These are phyloP conservation scores for Phialemonium atrogriseum DNA, from an alignment of 2,329 filamentous ascomycete species.

Conservation along the genomic window DNA sequence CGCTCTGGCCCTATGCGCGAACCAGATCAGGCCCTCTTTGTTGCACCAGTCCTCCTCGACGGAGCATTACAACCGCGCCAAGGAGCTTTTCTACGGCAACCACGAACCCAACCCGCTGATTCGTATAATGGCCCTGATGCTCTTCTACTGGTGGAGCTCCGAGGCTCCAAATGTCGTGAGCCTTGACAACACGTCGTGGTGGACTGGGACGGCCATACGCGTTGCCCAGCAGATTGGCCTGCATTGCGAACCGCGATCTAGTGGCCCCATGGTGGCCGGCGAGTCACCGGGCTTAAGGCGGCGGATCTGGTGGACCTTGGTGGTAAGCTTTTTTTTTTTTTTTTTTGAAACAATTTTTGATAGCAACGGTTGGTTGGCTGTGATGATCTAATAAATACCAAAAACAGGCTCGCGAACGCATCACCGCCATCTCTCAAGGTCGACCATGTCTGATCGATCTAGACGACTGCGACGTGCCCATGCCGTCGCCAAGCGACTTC, in stretches of 20 bases:
- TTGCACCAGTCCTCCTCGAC: conserved; percentile 28
- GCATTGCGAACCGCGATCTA: conserved; percentile 26
- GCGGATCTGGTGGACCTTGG: conserved; percentile 34
- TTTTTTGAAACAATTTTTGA: too few relatives aligned
- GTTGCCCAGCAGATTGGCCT: conserved; percentile 35
- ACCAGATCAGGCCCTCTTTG: conserved; percentile 31
- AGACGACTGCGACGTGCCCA: conserved; percentile 29
- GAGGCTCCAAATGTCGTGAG: conserved; percentile 26
- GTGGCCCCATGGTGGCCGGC: conserved; percentile 11
- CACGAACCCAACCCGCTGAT: conserved; percentile 27
- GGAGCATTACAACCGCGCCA: conserved; percentile 29
- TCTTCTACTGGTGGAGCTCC: conserved; percentile 38
- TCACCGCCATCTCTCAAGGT: conserved; percentile 33
- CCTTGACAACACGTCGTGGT: conserved; percentile 35
- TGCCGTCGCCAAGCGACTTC: conserved; percentile 29
- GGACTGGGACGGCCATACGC: conserved; percentile 33
- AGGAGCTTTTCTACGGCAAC: conserved; percentile 30
- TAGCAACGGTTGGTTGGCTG: too few relatives aligned
- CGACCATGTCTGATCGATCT: conserved; percentile 34
- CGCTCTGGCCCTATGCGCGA: conserved; percentile 29
- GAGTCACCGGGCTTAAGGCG: conserved; percentile 20
- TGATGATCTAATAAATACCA: too few relatives aligned
- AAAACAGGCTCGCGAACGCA: conserved; percentile 27
- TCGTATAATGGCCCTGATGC: conserved; percentile 24
- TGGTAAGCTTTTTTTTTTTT: too few relatives aligned